Evolutionary conservation across 2,329 filamentous ascomycete species (phyloP), one percentile per base, ranked within the genome.

Genomic region (Pestalotiopsis sp.): DNA sequence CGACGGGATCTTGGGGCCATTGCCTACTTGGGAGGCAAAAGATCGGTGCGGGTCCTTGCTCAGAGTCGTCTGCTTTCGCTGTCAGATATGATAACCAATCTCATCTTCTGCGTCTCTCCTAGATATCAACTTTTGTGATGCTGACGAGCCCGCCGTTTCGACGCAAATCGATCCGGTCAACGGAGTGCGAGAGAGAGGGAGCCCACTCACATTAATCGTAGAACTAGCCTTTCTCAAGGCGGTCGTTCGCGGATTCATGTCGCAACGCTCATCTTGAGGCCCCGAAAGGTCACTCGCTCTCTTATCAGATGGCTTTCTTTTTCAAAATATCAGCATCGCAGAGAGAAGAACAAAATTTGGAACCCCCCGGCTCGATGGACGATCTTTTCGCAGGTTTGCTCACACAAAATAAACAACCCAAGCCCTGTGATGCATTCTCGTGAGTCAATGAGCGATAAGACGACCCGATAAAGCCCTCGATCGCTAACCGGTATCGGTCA

Each of bases 161-260:
- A 9, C 31, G 45, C 17, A 52, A 52, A 20, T 52, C 45, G 45
- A 17, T 59, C 27, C 14, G 52, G 52, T 27, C 52, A 59, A 41
- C 12, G 41, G 55, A 55, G 41, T 55, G 45, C 17, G 69, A 72
- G 60, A 70, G 41, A 74, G 63, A 57, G 45, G 23, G 17, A 60
- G 64, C 36, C 49, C 52, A 68, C 78, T 72, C 69, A 82, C 81
- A 73, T 80, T 77, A 49, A 76, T 78, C 72, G 74, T 75, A 68
- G 74, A 76, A 68, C 74, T 74, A 71, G 76, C 81, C 75, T 79
- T 82, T 72, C 80, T 83, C 79, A 78, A 80, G 71, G 78, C 76
- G 73, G 76, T 76, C 70, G 70, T 77, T 77, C 80, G 77, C 68
- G 77, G 77, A 71, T 77, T 81, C 84, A 85, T 85, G 69, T 72